A percentile compares a stretch with the other conserved stretches of the same genome.
Conservation (phyloP, 805 yeast genomes). For the Sugiyamaella boreocaroliniensis region DNA sequence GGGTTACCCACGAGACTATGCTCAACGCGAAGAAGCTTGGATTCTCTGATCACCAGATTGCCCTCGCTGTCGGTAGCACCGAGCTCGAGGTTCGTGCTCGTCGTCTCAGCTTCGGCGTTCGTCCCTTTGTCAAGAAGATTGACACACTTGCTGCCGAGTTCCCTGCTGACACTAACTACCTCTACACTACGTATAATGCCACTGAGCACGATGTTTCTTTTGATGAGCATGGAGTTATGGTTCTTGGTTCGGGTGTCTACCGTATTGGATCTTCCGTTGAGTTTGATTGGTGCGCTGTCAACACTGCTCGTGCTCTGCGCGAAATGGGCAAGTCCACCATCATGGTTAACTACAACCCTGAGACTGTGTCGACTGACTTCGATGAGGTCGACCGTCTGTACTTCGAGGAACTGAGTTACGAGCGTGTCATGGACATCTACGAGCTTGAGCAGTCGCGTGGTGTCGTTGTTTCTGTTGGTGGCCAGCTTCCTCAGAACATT, state of each 20-base stretch:
- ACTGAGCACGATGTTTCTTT: conserved; percentile 75
- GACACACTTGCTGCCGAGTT: conserved; percentile 98
- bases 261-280: conserved; percentile 98
- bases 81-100: conserved; percentile 79
- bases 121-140: conserved; percentile 92
- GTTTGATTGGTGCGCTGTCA: conserved; percentile 99
- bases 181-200: conserved; percentile 95
- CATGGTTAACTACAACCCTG: conserved; percentile 97
- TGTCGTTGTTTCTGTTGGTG: conserved; percentile 94
- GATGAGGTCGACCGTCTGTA: conserved; percentile 97
- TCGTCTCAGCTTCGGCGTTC: conserved; percentile 72
- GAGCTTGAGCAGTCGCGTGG: conserved; percentile 87
- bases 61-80: conserved; percentile 57
- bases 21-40: conserved; percentile 85
- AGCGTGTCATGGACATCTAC: conserved; percentile 95
- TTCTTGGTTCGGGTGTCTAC: conserved; percentile 97
- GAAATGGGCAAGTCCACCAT: conserved; percentile 81
- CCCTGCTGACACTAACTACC: conserved; percentile 94
- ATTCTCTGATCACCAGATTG: conserved; percentile 92
- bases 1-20: conserved; percentile 62
- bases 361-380: conserved; percentile 95
- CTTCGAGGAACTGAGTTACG: conserved; percentile 91
- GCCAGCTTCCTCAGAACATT: conserved; percentile 96
- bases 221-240: conserved; percentile 87
- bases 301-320: conserved; percentile 91